Conservation (phyloP, 257 asterid genomes). For the Orobanche coerulescens region DNA sequence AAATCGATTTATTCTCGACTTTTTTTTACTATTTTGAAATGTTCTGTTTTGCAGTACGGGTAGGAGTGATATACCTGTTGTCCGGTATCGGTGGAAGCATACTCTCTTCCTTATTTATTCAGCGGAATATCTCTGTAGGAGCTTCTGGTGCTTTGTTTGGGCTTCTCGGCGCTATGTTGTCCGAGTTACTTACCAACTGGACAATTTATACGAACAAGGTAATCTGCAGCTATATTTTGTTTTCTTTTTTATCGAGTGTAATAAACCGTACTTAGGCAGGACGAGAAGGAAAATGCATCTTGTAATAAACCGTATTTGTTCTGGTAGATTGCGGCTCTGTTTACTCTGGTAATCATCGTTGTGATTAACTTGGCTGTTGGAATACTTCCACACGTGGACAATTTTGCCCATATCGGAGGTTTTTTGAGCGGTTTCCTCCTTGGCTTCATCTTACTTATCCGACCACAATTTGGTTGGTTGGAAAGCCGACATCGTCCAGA, state of each 20-base stretch:
- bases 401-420: constrained; percentile 91
- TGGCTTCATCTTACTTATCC: constrained; percentile 69
- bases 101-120: constrained; percentile 71
- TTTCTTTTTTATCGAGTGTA: background rate
- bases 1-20: background rate
- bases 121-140: constrained; percentile 77
- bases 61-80: constrained; percentile 65
- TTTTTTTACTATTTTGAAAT: constrained; percentile 7
- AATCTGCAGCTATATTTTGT: constrained; percentile 2
- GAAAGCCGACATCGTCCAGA: constrained; percentile 46
- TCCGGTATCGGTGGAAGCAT: constrained; percentile 92
- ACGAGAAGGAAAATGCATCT: background rate
- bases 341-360: constrained; percentile 61
- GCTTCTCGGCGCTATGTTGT: constrained; percentile 95
- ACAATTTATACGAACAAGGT: constrained; percentile 91
- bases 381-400: constrained; percentile 87
- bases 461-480: constrained; percentile 83
- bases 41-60: constrained; percentile 61
- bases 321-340: constrained; percentile 68
- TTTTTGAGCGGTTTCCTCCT: constrained; percentile 75
- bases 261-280: background rate
- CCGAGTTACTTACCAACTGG: constrained; percentile 95
- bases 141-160: constrained; percentile 99
- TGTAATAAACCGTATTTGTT: constrained; percentile 13
- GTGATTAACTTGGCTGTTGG: constrained; percentile 76